Percentiles rank a stretch among this genome's conserved stretches.
Conservation (phyloP, 1,284 basidiomycete species). For the Malassezia equina region DNA sequence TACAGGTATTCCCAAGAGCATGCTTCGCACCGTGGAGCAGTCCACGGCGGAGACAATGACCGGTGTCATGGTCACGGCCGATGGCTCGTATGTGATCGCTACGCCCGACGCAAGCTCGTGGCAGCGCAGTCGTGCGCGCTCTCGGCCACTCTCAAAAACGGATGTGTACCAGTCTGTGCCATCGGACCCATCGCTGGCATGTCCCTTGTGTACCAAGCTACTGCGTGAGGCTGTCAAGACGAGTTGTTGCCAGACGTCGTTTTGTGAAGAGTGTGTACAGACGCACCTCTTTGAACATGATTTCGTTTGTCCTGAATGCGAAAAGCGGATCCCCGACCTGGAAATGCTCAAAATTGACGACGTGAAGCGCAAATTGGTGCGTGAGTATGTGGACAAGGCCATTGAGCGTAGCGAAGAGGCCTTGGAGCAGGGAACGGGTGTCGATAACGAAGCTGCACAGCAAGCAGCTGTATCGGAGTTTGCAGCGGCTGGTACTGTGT, state of each 20-base stretch:
- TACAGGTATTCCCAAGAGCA: conserved; percentile 92
- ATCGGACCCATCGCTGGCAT: conserved; percentile 37
- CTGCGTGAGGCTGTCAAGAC: conserved; percentile 38
- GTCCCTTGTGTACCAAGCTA: conserved; percentile 42
- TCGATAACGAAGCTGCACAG: conserved; percentile 22
- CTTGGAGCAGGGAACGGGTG: conserved; percentile 28
- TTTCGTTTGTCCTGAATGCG: conserved; percentile 46
- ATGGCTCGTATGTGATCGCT: conserved; percentile 45
- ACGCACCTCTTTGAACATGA: conserved; percentile 46
- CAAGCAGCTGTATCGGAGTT: conserved; percentile 13
- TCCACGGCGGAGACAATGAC: conserved; percentile 36
- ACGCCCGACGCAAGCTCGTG: conserved; percentile 40
- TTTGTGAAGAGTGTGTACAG: conserved; percentile 47
- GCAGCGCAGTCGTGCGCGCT: conserved; percentile 33
- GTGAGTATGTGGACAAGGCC: conserved; percentile 37
- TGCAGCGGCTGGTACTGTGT: conserved; percentile 11
- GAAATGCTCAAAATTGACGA: conserved; percentile 38
- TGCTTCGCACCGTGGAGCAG: conserved; percentile 86
- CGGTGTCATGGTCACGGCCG: conserved; percentile 45
- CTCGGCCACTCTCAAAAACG: conserved; percentile 36
- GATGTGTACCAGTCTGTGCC: conserved; percentile 43
- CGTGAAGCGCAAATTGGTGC: conserved; percentile 32
- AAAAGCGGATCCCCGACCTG: conserved; percentile 38
- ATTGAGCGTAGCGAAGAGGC: conserved; percentile 40
- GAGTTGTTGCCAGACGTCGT: conserved; percentile 40